Evolutionary conservation across 306 rosid species (phyloP).

Genomic region (Cucurbita pepo): DNA sequence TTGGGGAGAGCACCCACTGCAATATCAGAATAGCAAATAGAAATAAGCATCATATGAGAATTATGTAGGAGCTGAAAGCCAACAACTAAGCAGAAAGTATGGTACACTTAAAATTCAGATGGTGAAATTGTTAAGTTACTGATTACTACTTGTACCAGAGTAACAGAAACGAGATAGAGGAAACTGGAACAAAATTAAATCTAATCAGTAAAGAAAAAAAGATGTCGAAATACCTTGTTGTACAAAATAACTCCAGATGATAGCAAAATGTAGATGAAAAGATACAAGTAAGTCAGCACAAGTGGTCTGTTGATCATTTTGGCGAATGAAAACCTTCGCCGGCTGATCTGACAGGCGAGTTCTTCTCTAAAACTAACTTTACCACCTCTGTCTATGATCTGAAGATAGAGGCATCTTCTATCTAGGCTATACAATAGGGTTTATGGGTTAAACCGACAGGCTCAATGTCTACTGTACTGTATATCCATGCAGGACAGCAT

Average conservation of each 20-base stretch:
- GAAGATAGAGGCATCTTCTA: neutral
- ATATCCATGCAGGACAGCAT: neutral
- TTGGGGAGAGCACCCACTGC: conserved; percentile 98
- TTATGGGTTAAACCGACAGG: neutral
- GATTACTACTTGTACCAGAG: neutral
- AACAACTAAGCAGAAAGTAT: neutral
- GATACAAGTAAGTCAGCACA: conserved; percentile 66
- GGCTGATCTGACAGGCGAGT: neutral
- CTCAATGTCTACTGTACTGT: neutral
- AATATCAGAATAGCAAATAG: neutral
- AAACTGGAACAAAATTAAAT: neutral
- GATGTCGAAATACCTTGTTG: conserved; percentile 51
- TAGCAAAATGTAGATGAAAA: conserved; percentile 63
- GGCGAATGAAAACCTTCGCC: neutral
- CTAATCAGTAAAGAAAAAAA: neutral
- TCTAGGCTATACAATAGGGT: neutral
- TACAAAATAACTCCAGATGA: conserved; percentile 87
- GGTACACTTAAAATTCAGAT: neutral
- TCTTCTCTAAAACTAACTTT: neutral
- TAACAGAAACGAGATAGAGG: neutral
- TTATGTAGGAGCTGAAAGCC: neutral
- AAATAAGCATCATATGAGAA: neutral
- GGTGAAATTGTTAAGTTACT: neutral
- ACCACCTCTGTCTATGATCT: neutral
- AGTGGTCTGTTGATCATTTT: conserved; percentile 68